Conservation (phyloP, 2,329 filamentous ascomycete genomes). For the Zarea fungicola region DNA sequence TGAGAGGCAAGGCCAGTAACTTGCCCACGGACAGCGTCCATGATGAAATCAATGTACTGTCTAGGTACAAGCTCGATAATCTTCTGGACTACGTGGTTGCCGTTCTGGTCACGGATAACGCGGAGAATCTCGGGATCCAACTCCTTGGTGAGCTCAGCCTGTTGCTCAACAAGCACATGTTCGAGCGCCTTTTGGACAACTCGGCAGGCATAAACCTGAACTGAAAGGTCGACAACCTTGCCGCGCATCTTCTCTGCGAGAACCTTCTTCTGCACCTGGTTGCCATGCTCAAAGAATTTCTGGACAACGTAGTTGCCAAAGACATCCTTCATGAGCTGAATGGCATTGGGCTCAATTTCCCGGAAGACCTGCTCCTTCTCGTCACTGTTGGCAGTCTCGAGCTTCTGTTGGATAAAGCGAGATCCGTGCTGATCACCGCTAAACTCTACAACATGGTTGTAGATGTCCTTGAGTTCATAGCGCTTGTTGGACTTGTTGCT, state of each 20-base stretch:
- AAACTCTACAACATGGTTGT: constrained; percentile 84
- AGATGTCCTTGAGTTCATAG: constrained; percentile 86
- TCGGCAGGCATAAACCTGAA: constrained; percentile 88
- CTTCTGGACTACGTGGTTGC: constrained; percentile 96
- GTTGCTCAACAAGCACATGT: constrained; percentile 86
- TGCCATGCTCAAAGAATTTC: constrained; percentile 95
- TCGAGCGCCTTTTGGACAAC: constrained; percentile 97
- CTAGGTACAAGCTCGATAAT: constrained; percentile 75
- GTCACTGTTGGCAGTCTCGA: constrained; percentile 89
- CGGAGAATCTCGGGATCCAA: constrained; percentile 69
- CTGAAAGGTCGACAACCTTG: constrained; percentile 71
- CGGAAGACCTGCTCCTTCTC: constrained; percentile 88
- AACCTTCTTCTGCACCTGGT: constrained; percentile 85
- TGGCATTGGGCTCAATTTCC: constrained; percentile 77
- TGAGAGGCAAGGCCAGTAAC: constrained; percentile 72
- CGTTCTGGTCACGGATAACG: constrained; percentile 82
- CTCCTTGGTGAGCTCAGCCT: constrained; percentile 77
- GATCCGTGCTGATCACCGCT: constrained; percentile 94
- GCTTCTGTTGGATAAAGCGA: constrained; percentile 88
- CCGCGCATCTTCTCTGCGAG: constrained; percentile 84
- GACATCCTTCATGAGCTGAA: constrained; percentile 91
- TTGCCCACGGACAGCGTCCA: constrained; percentile 71
- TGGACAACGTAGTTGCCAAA: constrained; percentile 99
- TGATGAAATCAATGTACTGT: constrained; percentile 77
- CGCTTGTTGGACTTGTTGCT: constrained; percentile 66